Conservation (phyloP, 1,139 yeast species). For the Meyerozyma guilliermondii region DNA sequence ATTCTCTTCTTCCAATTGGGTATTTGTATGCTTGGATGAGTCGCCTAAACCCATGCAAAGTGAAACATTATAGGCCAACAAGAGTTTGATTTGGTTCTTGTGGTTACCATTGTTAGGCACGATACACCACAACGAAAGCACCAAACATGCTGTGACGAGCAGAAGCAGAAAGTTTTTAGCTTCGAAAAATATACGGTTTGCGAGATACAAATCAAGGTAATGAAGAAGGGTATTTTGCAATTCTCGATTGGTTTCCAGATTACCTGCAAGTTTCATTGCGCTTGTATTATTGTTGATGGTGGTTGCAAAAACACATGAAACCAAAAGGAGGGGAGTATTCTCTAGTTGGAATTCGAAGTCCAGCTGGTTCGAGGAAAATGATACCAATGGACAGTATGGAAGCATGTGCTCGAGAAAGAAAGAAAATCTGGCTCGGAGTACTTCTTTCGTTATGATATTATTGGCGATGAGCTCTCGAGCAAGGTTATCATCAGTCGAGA, state of each 20-base stretch:
- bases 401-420: constrained; percentile 35
- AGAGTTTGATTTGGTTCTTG: constrained; percentile 44
- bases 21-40: constrained; percentile 19
- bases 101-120: constrained; percentile 49
- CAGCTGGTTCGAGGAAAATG: constrained; percentile 29
- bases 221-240: constrained; percentile 37
- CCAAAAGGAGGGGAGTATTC: constrained; percentile 38
- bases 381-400: constrained; percentile 44
- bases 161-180: constrained; percentile 39
- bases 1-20: constrained; percentile 16
- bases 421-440: constrained; percentile 27
- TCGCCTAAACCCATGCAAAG: constrained; percentile 46
- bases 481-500: constrained; percentile 35
- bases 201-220: constrained; percentile 42
- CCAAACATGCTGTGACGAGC: constrained; percentile 38
- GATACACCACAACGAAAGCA: constrained; percentile 46
- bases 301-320: constrained; percentile 46
- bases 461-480: constrained; percentile 33
- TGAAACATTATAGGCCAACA: constrained; percentile 41
- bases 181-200: constrained; percentile 38
- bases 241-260: constrained; percentile 13
- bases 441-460: constrained; percentile 16
- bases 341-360: constrained; percentile 36
- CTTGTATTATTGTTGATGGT: constrained; percentile 37
- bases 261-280: constrained; percentile 4